Conservation (phyloP, 2,329 filamentous ascomycete genomes). For the Geosmithia flava region DNA sequence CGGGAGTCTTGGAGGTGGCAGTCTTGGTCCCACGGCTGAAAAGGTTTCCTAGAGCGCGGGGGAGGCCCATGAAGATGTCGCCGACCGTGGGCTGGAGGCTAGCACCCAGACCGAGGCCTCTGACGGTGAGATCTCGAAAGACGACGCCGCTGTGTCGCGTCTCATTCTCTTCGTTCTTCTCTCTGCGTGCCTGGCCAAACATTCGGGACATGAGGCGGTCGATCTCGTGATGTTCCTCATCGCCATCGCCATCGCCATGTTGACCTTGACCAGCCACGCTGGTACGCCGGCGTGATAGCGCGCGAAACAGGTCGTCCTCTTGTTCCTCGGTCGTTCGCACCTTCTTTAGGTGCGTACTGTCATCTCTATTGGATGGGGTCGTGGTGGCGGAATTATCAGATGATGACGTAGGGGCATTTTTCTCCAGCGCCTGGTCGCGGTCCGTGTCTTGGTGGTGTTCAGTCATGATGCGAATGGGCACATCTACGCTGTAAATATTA, state of each 20-base stretch:
- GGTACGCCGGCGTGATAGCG: conserved; percentile 35
- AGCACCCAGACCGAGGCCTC: conserved; percentile 55
- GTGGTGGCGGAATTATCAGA: neutral
- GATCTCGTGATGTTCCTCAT: conserved; percentile 35
- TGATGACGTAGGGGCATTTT: neutral
- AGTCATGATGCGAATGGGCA: too few species aligned
- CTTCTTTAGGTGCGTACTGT: conserved; percentile 8
- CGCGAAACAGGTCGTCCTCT: conserved; percentile 39
- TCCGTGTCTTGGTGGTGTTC: too few species aligned
- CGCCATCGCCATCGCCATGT: conserved; percentile 30
- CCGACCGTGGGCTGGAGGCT: conserved; percentile 41
- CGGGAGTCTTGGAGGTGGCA: conserved; percentile 38
- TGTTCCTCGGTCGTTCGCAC: conserved; percentile 14
- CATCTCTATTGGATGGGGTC: neutral
- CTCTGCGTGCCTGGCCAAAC: conserved; percentile 53
- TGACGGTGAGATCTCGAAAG: conserved; percentile 59
- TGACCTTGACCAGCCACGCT: conserved; percentile 10
- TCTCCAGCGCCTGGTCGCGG: neutral
- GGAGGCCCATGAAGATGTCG: conserved; percentile 48
- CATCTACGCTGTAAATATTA: too few species aligned
- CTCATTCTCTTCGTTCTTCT: conserved; percentile 56
- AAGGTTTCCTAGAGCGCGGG: conserved; percentile 27
- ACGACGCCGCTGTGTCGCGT: conserved; percentile 57
- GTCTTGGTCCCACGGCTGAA: conserved; percentile 40
- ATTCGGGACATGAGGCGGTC: conserved; percentile 55